phyloP scores from a whole-genome alignment of 1,139 yeast genomes.

The Debaryomyces psychrophilus region DNA sequence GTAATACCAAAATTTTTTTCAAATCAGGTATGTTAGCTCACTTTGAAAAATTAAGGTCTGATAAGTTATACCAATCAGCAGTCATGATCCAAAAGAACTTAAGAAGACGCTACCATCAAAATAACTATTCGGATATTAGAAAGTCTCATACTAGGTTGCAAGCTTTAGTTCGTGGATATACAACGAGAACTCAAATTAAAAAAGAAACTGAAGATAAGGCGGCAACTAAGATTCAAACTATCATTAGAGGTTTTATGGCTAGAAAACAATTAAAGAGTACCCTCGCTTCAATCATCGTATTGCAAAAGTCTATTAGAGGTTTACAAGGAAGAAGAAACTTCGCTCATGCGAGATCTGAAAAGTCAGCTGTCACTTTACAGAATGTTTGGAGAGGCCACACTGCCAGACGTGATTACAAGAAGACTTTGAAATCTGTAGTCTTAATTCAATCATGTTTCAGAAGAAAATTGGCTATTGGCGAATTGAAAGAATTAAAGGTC shows the following conservation, averaged over 20 bases:
- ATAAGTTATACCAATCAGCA: slow-evolving; percentile 76
- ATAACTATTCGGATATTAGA: slow-evolving; percentile 58
- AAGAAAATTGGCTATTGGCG: slow-evolving; percentile 70
- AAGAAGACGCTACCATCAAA: slow-evolving; percentile 67
- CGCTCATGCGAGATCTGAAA: slow-evolving; percentile 51
- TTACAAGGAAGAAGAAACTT: slow-evolving; percentile 56
- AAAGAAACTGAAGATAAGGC: slow-evolving; percentile 63
- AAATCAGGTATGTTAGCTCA: slow-evolving; percentile 96
- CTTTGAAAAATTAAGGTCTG: slow-evolving; percentile 82
- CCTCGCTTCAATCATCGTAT: slow-evolving; percentile 52
- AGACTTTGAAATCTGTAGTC: slow-evolving; percentile 56
- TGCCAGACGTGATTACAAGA: slow-evolving; percentile 50
- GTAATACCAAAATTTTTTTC: slow-evolving; percentile 89
- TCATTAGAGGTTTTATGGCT: slow-evolving; percentile 64
- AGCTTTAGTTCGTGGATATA: slow-evolving; percentile 62
- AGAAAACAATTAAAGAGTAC: slow-evolving; percentile 51
- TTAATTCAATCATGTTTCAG: slow-evolving; percentile 79
- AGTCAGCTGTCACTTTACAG: slow-evolving; percentile 74
- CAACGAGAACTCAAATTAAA: slow-evolving; percentile 61
- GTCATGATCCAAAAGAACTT: slow-evolving; percentile 84
- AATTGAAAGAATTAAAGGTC: slow-evolving; percentile 63
- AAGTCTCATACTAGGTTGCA: slow-evolving; percentile 62
- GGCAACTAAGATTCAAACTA: slow-evolving; percentile 73
- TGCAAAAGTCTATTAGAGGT: slow-evolving; percentile 77
- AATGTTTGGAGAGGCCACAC: slow-evolving; percentile 61